These are phyloP conservation scores for Phytophthora uliginosa DNA, from an alignment of 352 stramenopile genomes.

Conservation along the genomic window DNA sequence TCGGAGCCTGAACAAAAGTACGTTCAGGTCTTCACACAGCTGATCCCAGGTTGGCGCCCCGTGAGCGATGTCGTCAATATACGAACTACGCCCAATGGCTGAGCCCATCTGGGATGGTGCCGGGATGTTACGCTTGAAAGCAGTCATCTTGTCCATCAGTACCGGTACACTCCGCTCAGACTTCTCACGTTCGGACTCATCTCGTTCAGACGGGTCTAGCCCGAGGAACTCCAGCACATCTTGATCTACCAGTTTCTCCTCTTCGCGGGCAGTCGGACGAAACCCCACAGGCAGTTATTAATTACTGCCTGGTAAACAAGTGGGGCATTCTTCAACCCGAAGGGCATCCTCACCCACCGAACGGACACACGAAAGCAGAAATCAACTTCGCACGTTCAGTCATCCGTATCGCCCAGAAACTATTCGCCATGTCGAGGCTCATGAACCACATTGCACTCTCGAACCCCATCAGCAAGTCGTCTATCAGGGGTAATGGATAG, in stretches of 20 bases:
- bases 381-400: not conserved
- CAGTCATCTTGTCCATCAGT: not conserved
- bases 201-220: not conserved
- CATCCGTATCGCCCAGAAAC: conserved; percentile 1
- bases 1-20: not conserved
- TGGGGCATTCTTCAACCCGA: conserved; percentile 1
- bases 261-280: not conserved
- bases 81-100: not conserved
- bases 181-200: not conserved
- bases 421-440: not conserved
- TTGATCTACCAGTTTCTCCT: not conserved
- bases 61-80: conserved; percentile 1
- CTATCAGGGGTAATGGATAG: conserved; percentile 10
- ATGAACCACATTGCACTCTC: not conserved
- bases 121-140: not conserved
- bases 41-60: not conserved
- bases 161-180: not conserved
- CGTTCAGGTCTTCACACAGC: conserved; percentile 1
- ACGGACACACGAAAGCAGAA: conserved; percentile 1
- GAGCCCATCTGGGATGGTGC: not conserved
- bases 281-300: conserved; percentile 7
- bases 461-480: not conserved
- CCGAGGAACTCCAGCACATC: not conserved
- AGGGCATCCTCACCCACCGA: conserved; percentile 9
- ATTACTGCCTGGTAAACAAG: conserved; percentile 1